Evolutionary conservation across 2,329 filamentous ascomycete species (phyloP), one percentile per base, ranked within the genome.

Genomic region (Fusarium irregulare): DNA sequence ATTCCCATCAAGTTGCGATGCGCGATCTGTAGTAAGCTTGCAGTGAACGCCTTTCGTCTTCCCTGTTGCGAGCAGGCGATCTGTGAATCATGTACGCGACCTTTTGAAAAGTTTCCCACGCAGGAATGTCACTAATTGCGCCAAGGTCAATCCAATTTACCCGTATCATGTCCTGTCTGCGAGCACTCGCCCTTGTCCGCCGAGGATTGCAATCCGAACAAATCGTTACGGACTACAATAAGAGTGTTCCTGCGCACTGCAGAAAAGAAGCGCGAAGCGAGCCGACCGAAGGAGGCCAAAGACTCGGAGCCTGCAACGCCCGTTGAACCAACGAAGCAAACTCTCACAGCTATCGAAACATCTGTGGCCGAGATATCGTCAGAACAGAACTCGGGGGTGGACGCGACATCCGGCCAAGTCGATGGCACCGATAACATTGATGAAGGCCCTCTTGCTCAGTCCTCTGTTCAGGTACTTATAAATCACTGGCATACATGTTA

Each of bases 1-100:
- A 94, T 98, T 61, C 96, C 96, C n/a, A 93, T 94, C 76, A 98
- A 97, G 85, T 87, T 99, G 70, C 92, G 94, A 81, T 99, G 96
- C 84, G 93, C 93, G 55, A 93, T 93, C 74, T 99, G 96, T 82
- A 96, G 92, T 83, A 94, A 93, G 80, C 86, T 98, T 62, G 94
- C 94, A 30, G 85, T 97, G 70, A 97, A 98, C 78, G 93, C 95
- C 11, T 97, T 93, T 79, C 92, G 94, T 69, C 85, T 98, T 28
- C 93, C 94, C 3, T 99, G 96, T 82, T 99, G 96, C 80, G 96
- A 98, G 77, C 95, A 97, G 78, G 91, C 92, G 42, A 97, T 98
- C 62, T 98, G 96, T 84, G 92, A 95, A 77, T 87, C 85, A 71
- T 99, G 96, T 98, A 67, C 57, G 74, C 61, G 56, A 44, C 37